Base-by-base conservation (phyloP, 345 rosid genomes). In the Chamaenerion angustifolium region DNA sequence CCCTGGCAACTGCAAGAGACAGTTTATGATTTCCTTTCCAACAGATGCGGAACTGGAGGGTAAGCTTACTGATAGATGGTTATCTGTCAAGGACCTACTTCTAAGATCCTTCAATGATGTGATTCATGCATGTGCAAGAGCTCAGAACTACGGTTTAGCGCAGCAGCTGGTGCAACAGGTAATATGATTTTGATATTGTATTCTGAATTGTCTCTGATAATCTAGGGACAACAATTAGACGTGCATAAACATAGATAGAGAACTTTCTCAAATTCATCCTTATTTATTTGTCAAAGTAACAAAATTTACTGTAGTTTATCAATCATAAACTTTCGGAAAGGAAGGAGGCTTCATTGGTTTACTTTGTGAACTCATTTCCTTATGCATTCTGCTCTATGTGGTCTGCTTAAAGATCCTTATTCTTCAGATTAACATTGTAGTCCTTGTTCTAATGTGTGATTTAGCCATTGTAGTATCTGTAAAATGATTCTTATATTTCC, bases 151-250 rank as follows among this genome's bases (percentile, higher is more conserved):
- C 65, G 67, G 51, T 56, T 69, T 90, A 54, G 98, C 89, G 1
- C 76, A 90, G 64, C 64, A 71, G 69, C 73, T 90, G 60, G 67
- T 83, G 73, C 48, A 64, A 27, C 98, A 81, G 95, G 97, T 88
- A 55, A 51, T 56, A 48, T n/a, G 18, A 51, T 11, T 17, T 21
- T 21, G 25, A 40, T 40, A 18, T 40, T 47, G 42, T 42, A 49
- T 16, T 43, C 56, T 25, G 10, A 17, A 8, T 21, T 1, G 37
- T 35, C 51, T 45, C 10, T 27, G 15, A 31, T 37, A 42, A 35
- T 15, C 15, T 55, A 21, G 27, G 17, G 16, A 44, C 48, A 49
- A 45, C 48, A 23, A 2, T 11, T 8, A 16, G 15, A 40, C 25
- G 48, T 56, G 31, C 40, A 15, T 16, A 25, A 23, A 6, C 25